phyloP scores from a whole-genome alignment of 345 rosid species.

The Citropsis articulata region DNA sequence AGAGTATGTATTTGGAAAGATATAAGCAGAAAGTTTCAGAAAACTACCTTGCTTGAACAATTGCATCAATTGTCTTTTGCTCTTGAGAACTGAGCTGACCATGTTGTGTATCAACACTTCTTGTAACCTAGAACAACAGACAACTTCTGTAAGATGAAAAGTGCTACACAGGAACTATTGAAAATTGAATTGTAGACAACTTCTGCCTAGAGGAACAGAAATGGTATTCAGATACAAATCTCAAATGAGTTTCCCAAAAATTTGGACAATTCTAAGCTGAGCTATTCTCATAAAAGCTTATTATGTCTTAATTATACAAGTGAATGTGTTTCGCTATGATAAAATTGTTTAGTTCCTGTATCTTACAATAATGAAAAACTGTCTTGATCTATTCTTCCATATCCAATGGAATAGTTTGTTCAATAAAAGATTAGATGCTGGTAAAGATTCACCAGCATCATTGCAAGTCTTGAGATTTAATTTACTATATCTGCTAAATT shows the following conservation, averaged over 20 bases:
- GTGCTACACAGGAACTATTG: neutral
- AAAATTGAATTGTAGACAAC: neutral
- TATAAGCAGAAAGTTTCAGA: constrained; percentile 6
- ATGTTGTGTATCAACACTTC: constrained; percentile 64
- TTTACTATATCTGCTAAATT: neutral
- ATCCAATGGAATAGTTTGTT: neutral
- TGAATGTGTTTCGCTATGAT: neutral
- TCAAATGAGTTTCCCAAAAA: neutral
- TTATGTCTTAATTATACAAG: neutral
- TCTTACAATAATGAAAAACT: neutral
- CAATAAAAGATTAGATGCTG: neutral
- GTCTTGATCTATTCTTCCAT: neutral
- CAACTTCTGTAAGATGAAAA: neutral
- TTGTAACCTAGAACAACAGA: constrained; percentile 54
- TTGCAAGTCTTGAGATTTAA: neutral
- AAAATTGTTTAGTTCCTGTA: neutral
- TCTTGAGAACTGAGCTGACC: constrained; percentile 82
- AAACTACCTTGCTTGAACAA: constrained; percentile 81
- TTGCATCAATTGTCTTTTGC: constrained; percentile 73
- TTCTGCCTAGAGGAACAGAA: neutral
- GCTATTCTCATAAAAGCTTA: neutral
- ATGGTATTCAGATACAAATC: neutral
- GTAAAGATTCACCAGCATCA: neutral
- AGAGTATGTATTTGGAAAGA: neutral
- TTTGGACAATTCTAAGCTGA: neutral